These are phyloP conservation scores for Amphichorda felina DNA, from an alignment of 2,329 filamentous ascomycete species.

Conservation along the genomic window DNA sequence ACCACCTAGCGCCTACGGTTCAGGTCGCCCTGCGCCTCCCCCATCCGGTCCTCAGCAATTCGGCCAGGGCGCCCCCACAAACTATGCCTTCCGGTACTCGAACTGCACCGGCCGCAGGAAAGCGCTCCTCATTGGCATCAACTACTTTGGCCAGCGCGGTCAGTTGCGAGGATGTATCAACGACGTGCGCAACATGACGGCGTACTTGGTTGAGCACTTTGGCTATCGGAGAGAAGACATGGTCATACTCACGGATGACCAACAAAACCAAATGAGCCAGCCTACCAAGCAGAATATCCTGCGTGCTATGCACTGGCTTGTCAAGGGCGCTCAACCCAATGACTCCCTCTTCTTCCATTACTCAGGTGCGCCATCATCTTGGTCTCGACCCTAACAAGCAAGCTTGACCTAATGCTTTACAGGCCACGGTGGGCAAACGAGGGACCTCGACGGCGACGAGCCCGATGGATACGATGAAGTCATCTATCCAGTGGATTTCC, in stretches of 20 bases:
- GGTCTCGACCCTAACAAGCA: slow-evolving; percentile 5
- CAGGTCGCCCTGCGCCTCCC: slow-evolving; percentile 36
- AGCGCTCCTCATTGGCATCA: slow-evolving; percentile 86
- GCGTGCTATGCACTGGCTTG: slow-evolving; percentile 94
- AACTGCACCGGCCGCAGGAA: slow-evolving; percentile 82
- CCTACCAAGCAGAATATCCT: slow-evolving; percentile 93
- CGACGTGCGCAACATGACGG: slow-evolving; percentile 94
- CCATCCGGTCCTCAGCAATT: slow-evolving; percentile 59
- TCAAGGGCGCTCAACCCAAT: slow-evolving; percentile 84
- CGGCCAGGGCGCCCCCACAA: slow-evolving; percentile 66
- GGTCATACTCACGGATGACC: slow-evolving; percentile 92
- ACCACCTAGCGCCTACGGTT: neutral
- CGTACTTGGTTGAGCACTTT: slow-evolving; percentile 78
- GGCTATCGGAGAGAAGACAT: slow-evolving; percentile 93
- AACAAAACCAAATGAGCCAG: slow-evolving; percentile 95
- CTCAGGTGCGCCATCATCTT: slow-evolving; percentile 48
- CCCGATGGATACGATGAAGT: slow-evolving; percentile 76
- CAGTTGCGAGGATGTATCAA: slow-evolving; percentile 93
- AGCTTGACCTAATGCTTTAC: neutral
- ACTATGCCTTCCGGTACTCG: slow-evolving; percentile 83
- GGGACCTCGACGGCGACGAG: slow-evolving; percentile 69
- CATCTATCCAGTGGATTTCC: slow-evolving; percentile 74
- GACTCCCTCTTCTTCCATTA: slow-evolving; percentile 98
- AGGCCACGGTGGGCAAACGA: slow-evolving; percentile 74
- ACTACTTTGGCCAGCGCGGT: slow-evolving; percentile 88